Conservation (phyloP, 257 asterid genomes). For the Striga asiatica region DNA sequence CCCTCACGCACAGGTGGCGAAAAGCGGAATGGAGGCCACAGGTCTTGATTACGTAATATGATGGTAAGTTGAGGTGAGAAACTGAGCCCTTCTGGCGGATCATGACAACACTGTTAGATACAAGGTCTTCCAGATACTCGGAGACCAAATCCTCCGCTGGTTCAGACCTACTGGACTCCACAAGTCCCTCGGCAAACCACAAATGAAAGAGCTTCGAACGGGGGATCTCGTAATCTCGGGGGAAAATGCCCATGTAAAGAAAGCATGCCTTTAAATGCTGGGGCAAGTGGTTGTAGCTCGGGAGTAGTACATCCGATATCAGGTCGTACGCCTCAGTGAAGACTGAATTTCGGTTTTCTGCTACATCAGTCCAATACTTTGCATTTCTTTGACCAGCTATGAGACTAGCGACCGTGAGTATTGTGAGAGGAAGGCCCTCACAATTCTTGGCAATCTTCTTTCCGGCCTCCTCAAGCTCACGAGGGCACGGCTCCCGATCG, state of each 20-base stretch:
- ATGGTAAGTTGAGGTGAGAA: neutral
- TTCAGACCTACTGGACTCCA: neutral
- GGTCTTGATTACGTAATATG: neutral
- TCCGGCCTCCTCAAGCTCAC: neutral
- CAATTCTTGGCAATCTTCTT: conserved; percentile 10
- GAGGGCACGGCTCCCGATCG: neutral
- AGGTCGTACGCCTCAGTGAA: neutral
- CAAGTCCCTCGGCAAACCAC: neutral
- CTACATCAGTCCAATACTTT: conserved; percentile 1
- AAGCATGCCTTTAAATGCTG: conserved; percentile 13
- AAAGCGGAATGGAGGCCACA: neutral
- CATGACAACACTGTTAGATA: neutral
- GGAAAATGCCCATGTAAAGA: conserved; percentile 2
- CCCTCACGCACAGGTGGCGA: neutral
- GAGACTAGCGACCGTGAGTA: neutral
- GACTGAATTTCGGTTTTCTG: neutral
- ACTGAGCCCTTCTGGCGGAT: no score
- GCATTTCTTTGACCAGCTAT: neutral
- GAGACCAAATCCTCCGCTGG: no score
- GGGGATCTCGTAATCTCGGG: neutral
- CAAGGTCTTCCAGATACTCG: neutral
- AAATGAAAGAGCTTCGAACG: neutral
- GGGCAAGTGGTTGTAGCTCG: conserved; percentile 17
- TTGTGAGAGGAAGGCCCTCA: conserved; percentile 19
- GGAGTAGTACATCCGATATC: neutral